Percentiles rank a stretch among this genome's conserved stretches.
These are phyloP conservation scores for Cercospora canescens DNA, from an alignment of 2,329 filamentous ascomycete species.

Conservation along the genomic window DNA sequence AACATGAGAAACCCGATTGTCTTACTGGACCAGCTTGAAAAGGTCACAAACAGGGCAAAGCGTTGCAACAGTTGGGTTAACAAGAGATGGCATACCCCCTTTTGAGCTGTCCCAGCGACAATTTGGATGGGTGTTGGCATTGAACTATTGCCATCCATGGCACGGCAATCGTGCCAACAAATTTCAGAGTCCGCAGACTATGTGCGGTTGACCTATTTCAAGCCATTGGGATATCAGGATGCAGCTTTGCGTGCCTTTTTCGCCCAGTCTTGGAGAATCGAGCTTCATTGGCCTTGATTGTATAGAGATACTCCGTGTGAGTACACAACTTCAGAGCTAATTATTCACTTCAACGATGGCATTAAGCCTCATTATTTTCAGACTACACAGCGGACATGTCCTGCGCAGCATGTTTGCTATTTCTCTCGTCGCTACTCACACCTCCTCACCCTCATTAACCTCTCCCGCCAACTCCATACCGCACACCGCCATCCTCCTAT, in stretches of 20 bases:
- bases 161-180: background rate
- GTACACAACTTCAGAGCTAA: background rate
- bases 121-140: background rate
- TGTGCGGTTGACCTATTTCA: background rate
- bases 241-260: background rate
- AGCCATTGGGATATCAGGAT: background rate
- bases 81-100: background rate
- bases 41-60: background rate
- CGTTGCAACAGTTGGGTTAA: background rate
- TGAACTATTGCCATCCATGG: background rate
- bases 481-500: conserved; percentile 1
- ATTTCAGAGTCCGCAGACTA: background rate
- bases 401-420: too few relatives aligned
- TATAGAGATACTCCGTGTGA: background rate
- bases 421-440: background rate
- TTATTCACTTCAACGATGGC: background rate
- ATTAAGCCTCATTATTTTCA: background rate
- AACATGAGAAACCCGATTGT: background rate
- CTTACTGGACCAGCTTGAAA: background rate
- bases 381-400: too few relatives aligned
- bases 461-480: background rate
- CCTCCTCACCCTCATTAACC: background rate
- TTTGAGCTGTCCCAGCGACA: background rate
- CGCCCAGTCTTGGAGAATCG: background rate
- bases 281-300: background rate